phyloP scores from a whole-genome alignment of 192 early-diverging fungal genomes.

The Umbelopsis ramanniana region DNA sequence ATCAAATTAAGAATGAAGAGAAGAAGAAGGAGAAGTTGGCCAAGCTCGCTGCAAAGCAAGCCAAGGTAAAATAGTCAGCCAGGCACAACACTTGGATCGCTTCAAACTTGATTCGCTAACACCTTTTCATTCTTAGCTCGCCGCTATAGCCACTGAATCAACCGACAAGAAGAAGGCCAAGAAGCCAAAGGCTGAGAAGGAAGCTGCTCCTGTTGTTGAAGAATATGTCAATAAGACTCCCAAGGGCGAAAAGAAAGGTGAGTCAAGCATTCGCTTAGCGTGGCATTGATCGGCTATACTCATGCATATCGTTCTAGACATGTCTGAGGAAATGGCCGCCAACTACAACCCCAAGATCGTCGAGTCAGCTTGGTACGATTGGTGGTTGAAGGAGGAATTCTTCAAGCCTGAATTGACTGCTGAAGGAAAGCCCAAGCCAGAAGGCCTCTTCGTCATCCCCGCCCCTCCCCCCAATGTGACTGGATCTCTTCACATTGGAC shows the following conservation, averaged over 20 bases:
- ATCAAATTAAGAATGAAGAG: slow-evolving; percentile 89
- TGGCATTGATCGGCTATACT: slow-evolving; percentile 17
- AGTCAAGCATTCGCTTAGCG: background rate
- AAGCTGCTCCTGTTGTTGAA: slow-evolving; percentile 44
- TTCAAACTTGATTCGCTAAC: background rate
- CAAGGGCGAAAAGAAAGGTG: slow-evolving; percentile 86
- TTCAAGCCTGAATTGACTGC: slow-evolving; percentile 82
- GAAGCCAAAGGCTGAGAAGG: slow-evolving; percentile 54
- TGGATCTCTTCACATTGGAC: slow-evolving; percentile 94
- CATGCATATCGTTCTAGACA: slow-evolving; percentile 51
- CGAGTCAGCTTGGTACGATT: slow-evolving; percentile 95
- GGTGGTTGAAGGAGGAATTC: slow-evolving; percentile 94
- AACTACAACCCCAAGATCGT: slow-evolving; percentile 90
- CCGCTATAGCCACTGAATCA: slow-evolving; percentile 9
- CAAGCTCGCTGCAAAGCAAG: slow-evolving; percentile 92
- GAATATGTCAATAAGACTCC: slow-evolving; percentile 84
- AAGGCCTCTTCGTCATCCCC: slow-evolving; percentile 90
- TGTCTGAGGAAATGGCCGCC: slow-evolving; percentile 74
- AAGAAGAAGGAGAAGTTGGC: slow-evolving; percentile 90
- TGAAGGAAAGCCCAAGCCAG: slow-evolving; percentile 73
- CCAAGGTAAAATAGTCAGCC: slow-evolving; percentile 49
- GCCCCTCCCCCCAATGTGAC: slow-evolving; percentile 99
- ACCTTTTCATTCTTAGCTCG: slow-evolving; percentile 8
- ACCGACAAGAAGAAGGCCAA: slow-evolving; percentile 65
- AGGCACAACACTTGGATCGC: background rate